Percentiles rank a stretch among this genome's conserved stretches.
phyloP scores from a whole-genome alignment of 2,329 filamentous ascomycete genomes.

The Aspergillus phoenicis region DNA sequence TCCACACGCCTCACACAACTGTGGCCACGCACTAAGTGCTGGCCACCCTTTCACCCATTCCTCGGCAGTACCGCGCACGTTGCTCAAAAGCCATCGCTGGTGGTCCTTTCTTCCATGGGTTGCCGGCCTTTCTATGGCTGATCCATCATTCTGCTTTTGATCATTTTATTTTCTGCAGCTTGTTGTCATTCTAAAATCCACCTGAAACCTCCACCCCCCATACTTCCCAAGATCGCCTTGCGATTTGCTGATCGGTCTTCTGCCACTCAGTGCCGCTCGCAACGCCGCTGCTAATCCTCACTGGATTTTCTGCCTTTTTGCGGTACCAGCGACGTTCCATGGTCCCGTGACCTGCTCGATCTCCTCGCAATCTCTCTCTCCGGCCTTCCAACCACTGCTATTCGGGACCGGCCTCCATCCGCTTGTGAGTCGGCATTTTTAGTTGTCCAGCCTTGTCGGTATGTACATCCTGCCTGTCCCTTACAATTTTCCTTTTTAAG shows the following conservation, averaged over 20 bases:
- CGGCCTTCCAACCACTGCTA: slow-evolving; percentile 37
- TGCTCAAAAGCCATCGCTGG: slow-evolving; percentile 13
- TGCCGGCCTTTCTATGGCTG: slow-evolving; percentile 15
- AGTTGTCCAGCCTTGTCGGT: slow-evolving; percentile 47
- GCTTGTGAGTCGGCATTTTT: slow-evolving; percentile 43
- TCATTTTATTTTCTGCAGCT: neutral
- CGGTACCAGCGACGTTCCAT: slow-evolving; percentile 13
- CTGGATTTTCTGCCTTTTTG: slow-evolving; percentile 11
- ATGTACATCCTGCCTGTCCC: slow-evolving; percentile 31
- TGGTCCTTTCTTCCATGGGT: slow-evolving; percentile 12
- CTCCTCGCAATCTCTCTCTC: slow-evolving; percentile 25
- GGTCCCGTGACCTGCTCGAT: slow-evolving; percentile 33
- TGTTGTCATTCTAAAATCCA: neutral
- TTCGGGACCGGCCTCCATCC: slow-evolving; percentile 42
- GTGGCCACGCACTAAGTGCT: slow-evolving; percentile 32
- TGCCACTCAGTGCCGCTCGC: slow-evolving; percentile 4
- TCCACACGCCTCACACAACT: slow-evolving; percentile 25
- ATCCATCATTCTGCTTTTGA: slow-evolving; percentile 7
- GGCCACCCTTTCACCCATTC: slow-evolving; percentile 23
- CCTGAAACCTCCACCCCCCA: neutral
- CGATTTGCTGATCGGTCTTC: slow-evolving; percentile 17
- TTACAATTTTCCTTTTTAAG: neutral
- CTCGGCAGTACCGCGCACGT: slow-evolving; percentile 26
- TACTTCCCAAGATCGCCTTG: neutral
- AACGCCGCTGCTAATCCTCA: neutral